These are phyloP conservation scores for Candida sp. DNA, from an alignment of 1,139 yeast genomes.

Conservation along the genomic window DNA sequence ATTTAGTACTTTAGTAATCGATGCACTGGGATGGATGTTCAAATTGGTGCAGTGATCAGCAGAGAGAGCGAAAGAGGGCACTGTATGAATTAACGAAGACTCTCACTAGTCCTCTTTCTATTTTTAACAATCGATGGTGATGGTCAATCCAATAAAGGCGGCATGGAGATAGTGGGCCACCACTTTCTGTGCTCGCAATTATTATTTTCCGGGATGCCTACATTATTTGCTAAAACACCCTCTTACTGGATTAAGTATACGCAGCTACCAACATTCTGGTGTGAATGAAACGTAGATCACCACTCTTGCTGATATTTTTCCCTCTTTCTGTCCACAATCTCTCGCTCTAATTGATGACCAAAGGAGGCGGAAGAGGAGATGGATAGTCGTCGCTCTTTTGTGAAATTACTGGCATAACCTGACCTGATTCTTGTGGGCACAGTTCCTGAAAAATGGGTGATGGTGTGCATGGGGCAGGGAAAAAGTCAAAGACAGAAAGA, in stretches of 20 bases:
- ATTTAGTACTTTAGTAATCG: neutral
- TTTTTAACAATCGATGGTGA: neutral
- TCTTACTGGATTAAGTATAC: neutral
- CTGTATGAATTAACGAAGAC: no score
- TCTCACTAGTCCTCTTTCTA: neutral
- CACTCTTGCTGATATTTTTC: neutral
- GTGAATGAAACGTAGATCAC: conserved; percentile 1
- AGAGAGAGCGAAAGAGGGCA: no score
- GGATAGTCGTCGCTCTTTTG: neutral
- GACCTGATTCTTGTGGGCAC: neutral
- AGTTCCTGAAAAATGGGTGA: neutral
- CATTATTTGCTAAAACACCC: conserved; percentile 2
- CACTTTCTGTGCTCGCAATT: no score
- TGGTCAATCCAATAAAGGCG: neutral
- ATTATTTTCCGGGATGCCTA: neutral
- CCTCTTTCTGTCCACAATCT: neutral
- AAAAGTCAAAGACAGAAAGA: neutral
- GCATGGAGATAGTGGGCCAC: neutral
- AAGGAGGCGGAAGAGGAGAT: neutral
- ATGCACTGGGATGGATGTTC: neutral
- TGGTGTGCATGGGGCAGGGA: neutral
- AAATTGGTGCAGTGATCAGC: neutral
- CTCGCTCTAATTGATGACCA: neutral
- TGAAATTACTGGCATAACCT: neutral
- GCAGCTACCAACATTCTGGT: conserved; percentile 1